Evolutionary conservation across 305 asterid species (phyloP), one percentile per base, ranked within the genome.

Genomic region (Fraxinus paxiana): DNA sequence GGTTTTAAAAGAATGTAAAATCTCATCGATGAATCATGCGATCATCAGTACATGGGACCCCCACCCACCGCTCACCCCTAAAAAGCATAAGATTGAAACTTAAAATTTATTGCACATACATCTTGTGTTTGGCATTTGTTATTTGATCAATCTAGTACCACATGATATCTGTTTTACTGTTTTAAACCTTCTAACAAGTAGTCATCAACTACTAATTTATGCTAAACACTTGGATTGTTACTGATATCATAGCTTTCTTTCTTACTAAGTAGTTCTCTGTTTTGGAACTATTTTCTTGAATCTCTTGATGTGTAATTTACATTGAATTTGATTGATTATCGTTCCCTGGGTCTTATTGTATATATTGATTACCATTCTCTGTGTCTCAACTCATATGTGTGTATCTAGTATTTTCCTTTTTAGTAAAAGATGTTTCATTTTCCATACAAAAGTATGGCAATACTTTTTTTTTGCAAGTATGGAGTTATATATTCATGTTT

Each of bases 121-220:
- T 24, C 72, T 63, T 63, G 1, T 70, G 37, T 59, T 70, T 43
- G 37, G 31, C 33, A 67, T 30, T n/a, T 26, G 22, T 48, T 30
- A 65, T 61, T 24, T 20, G n/a, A 65, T 65, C 18, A 22, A 46
- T 18, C 71, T 46, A 43, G 37, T 48, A 48, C 10, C 34, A 22
- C 37, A 48, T 13, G 43, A 71, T 71, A 74, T 31, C 59, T 18
- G 73, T 41, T 9, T 77, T 31, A 51, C 61, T 30, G 10, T 20
- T 71, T 79, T 51, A 72, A 31, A 79, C 22, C 61, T 79, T 71
- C 73, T 31, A 7, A 34, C 77, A 10, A 71, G 67, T 34, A 7
- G 8, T 59, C 69, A 7, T 59, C 24, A 20, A 59, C 30, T 7
- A 20, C 24, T 20, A 7, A 7, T 59, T 59, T 20, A 24, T 38